Base-by-base conservation (phyloP, 2,329 filamentous ascomycete species). In the Immersiporthe knoxdaviesiana region DNA sequence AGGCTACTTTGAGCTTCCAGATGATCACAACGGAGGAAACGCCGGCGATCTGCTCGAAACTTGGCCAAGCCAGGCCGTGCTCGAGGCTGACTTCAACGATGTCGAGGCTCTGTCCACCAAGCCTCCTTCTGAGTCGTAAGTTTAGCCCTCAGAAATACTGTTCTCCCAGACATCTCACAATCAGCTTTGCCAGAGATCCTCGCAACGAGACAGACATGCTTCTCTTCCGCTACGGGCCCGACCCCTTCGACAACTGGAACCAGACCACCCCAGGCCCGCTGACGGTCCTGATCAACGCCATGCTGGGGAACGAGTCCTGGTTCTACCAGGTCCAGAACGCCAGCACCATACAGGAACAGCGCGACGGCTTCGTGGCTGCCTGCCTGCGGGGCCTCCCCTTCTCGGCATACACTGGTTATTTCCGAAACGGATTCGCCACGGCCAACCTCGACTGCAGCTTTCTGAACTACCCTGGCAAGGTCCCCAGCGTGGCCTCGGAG, bases 251-350 rank as follows among this genome's bases (percentile, higher is more conserved):
- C 30, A 61, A 21, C 21, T 66, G 56, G 44, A 61, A 50, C 21
- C 30, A 66, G 27, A 66, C 56, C 27, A 66, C 65, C 2, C 65
- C 65, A 3, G 65, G 65, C 3, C 65, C 65, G 12, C 44, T 66
- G 21, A n/a, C 65, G 12, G 56, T 66, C 6, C 65, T 66, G 10
- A 52, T 66, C 18, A 66, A 66, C 32, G 65, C 65, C 30, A 66
- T 66, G 65, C 41, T 66, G 5, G 65, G 65, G 27, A 61, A 66
- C 18, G 65, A 66, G 37, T 66, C 65, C 41, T 66, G 65, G 65
- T 66, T 66, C 27, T 66, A 60, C 41, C 65, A 41, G 27, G 21
- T 66, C 2, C 41, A 61, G 24, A 66, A 66, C 30, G 56, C 65
- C 8, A 39, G 24, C 30, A 59, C 41, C 6, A 18, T 39, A 11